Percentiles rank a stretch among this genome's conserved stretches.
phyloP scores from a whole-genome alignment of 805 yeast genomes.

The Ogataea minuta region DNA sequence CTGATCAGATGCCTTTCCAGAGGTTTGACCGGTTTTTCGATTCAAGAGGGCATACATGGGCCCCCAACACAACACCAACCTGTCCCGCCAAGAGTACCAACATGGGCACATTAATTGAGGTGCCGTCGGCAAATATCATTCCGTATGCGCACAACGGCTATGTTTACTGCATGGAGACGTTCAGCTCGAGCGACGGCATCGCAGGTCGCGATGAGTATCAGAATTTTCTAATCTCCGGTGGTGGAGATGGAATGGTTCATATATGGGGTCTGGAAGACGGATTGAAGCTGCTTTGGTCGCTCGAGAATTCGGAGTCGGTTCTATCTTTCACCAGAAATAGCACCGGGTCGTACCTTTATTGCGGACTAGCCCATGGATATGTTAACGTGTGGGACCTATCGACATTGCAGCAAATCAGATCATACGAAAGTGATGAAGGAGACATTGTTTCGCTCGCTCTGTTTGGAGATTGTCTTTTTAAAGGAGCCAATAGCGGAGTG shows the following conservation, averaged over 20 bases:
- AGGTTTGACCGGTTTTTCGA: constrained; percentile 86
- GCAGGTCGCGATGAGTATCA: constrained; percentile 28
- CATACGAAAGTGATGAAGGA: constrained; percentile 40
- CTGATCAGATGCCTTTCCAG: constrained; percentile 52
- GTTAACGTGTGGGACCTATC: constrained; percentile 86
- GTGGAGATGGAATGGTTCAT: constrained; percentile 89
- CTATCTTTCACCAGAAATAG: constrained; percentile 63
- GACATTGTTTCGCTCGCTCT: constrained; percentile 63
- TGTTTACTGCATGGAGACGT: constrained; percentile 62
- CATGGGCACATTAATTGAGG: constrained; percentile 50
- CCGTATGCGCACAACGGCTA: constrained; percentile 91
- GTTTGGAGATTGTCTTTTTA: constrained; percentile 56
- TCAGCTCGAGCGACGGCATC: constrained; percentile 26
- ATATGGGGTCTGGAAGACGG: constrained; percentile 56
- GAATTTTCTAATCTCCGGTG: constrained; percentile 61
- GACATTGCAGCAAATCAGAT: constrained; percentile 64
- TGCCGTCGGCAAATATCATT: constrained; percentile 63
- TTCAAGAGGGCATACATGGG: constrained; percentile 53
- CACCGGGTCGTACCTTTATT: constrained; percentile 68
- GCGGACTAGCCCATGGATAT: constrained; percentile 74
- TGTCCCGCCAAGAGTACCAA: constrained; percentile 17
- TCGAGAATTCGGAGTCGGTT: constrained; percentile 69
- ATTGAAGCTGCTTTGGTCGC: constrained; percentile 32
- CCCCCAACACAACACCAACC: constrained; percentile 1
- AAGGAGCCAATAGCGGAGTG: constrained; percentile 54